Evolutionary conservation across 2,329 filamentous ascomycete genomes (phyloP).

Genomic region (Aureobasidium lini): DNA sequence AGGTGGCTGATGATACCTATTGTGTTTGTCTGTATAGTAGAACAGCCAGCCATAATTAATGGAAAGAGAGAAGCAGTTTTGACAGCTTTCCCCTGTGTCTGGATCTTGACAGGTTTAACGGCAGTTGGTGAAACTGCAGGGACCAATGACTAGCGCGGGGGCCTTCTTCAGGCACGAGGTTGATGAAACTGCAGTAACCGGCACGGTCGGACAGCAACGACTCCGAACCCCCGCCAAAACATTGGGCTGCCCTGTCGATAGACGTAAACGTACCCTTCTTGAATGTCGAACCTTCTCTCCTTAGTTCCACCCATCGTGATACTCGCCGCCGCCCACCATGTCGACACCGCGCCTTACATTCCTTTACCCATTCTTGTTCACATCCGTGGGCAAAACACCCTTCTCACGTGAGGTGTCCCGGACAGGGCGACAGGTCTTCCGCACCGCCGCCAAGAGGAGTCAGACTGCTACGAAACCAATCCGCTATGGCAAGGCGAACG

Average conservation of each 20-base stretch:
- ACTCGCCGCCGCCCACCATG: constrained; percentile 24
- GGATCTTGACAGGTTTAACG: not conserved
- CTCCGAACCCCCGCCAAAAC: constrained; percentile 4
- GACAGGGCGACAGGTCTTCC: constrained; percentile 23
- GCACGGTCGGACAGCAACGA: not conserved
- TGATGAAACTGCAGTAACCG: too few species aligned
- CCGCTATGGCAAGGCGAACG: constrained; percentile 42
- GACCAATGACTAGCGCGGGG: not conserved
- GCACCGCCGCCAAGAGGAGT: constrained; percentile 27
- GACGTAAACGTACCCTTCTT: not conserved
- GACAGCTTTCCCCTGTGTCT: not conserved
- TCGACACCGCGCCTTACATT: constrained; percentile 39
- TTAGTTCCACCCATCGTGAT: not conserved
- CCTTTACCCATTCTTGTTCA: constrained; percentile 40
- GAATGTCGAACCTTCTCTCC: not conserved
- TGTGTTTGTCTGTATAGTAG: not conserved
- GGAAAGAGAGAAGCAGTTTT: not conserved
- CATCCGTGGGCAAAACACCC: constrained; percentile 23
- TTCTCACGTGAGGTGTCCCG: constrained; percentile 21
- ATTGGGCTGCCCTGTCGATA: not conserved
- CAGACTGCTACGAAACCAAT: constrained; percentile 24
- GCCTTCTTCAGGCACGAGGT: too few species aligned
- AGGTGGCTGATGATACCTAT: not conserved
- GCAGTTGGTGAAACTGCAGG: not conserved
- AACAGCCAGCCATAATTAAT: not conserved